A percentile compares a stretch with the other conserved stretches of the same genome.
phyloP scores from a whole-genome alignment of 352 stramenopile genomes.

The Thalassiosira ordinaria region DNA sequence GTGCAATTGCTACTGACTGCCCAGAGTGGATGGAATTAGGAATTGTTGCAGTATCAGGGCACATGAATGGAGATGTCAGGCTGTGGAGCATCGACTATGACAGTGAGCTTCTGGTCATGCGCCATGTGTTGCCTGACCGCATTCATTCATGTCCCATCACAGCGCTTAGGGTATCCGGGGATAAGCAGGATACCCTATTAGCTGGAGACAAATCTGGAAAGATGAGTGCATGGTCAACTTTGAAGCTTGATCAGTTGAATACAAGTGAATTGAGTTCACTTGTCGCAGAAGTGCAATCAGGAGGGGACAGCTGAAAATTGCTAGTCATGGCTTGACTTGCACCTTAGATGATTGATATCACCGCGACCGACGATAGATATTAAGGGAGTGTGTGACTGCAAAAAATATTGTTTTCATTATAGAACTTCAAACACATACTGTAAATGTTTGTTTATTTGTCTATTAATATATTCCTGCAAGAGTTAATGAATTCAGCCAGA shows the following conservation, averaged over 20 bases:
- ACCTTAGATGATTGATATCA: neutral
- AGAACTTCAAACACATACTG: slow-evolving; percentile 17
- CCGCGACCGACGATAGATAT: too few species aligned
- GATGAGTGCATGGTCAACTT: slow-evolving; percentile 76
- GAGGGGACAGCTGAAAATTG: neutral
- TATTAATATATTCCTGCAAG: too few species aligned
- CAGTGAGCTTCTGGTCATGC: slow-evolving; percentile 59
- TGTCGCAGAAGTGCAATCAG: slow-evolving; percentile 35
- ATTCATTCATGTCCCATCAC: slow-evolving; percentile 83
- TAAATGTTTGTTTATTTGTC: too few species aligned
- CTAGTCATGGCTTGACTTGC: neutral
- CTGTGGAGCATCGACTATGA: slow-evolving; percentile 84
- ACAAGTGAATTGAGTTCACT: slow-evolving; percentile 32
- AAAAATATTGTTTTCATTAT: slow-evolving; percentile 14
- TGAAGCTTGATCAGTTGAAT: slow-evolving; percentile 78
- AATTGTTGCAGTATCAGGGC: slow-evolving; percentile 82
- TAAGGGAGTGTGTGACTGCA: neutral
- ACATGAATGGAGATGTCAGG: slow-evolving; percentile 83
- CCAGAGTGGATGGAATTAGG: slow-evolving; percentile 85
- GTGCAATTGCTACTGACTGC: slow-evolving; percentile 81
- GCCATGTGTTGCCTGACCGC: slow-evolving; percentile 73
- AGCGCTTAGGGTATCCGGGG: slow-evolving; percentile 68
- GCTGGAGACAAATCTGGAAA: slow-evolving; percentile 84
- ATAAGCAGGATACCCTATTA: slow-evolving; percentile 82
- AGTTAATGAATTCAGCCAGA: too few species aligned